Conservation (phyloP, 805 yeast genomes). For the Candida hispaniensis region DNA sequence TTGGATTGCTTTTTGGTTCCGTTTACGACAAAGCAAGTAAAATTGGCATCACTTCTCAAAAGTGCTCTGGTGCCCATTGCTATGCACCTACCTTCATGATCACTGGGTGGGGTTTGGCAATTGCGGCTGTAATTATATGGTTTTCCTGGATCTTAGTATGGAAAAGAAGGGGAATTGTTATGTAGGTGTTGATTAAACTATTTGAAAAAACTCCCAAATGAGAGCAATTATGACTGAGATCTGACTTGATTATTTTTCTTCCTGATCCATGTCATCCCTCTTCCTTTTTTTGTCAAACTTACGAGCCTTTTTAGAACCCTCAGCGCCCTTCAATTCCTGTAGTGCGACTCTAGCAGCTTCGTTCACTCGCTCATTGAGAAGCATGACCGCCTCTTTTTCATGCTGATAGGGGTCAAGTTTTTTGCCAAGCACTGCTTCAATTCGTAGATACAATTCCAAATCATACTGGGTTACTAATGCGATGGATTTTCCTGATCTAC, state of each 20-base stretch:
- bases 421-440: conserved; percentile 72
- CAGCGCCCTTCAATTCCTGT: conserved; percentile 56
- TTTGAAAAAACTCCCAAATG: too few relatives aligned
- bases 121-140: conserved; percentile 18
- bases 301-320: conserved; percentile 34
- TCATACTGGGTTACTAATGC: conserved; percentile 91
- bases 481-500: conserved; percentile 74
- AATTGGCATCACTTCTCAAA: conserved; percentile 3
- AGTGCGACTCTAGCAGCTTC: conserved; percentile 87
- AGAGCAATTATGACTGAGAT: too few relatives aligned
- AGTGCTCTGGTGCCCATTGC: conserved; percentile 19
- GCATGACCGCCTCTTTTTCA: conserved; percentile 62
- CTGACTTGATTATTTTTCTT: conserved; percentile 29
- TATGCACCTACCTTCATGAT: conserved; percentile 24
- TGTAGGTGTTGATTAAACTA: conserved; percentile 9
- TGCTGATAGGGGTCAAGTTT: conserved; percentile 77
- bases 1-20: conserved; percentile 59
- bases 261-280: conserved; percentile 39
- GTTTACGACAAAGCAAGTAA: conserved; percentile 38
- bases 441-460: conserved; percentile 73
- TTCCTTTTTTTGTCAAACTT: conserved; percentile 32
- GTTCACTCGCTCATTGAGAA: conserved; percentile 78
- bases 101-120: conserved; percentile 23
- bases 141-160: conserved; percentile 11
- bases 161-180: conserved; percentile 10